These are phyloP conservation scores for Vicia sativa DNA, from an alignment of 306 rosid species.

Conservation along the genomic window DNA sequence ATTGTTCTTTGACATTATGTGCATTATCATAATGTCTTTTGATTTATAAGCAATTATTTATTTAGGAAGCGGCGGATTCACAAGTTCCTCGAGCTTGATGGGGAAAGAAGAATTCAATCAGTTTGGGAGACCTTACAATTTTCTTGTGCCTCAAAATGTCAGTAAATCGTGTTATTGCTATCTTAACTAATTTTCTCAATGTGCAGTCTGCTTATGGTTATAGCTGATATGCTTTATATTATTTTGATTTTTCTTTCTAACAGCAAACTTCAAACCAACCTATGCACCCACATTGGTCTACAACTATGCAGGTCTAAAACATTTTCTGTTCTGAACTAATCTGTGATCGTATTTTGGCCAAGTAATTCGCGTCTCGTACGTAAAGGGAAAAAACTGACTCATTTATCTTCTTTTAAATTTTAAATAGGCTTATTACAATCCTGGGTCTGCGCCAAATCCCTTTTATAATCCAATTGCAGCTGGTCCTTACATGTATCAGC, in stretches of 20 bases:
- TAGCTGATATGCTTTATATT: constrained; percentile 7
- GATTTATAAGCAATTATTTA: constrained; percentile 22
- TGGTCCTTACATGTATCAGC: constrained; percentile 38
- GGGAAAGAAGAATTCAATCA: constrained; percentile 41
- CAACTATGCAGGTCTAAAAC: constrained; percentile 43
- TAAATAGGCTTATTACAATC: constrained; percentile 39
- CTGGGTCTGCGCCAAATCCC: constrained; percentile 30
- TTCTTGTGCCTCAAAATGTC: constrained; percentile 44
- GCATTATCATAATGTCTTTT: constrained; percentile 18
- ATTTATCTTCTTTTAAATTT: constrained; percentile 22
- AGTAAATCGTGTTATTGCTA: constrained; percentile 32
- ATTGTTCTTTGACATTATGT: constrained; percentile 21
- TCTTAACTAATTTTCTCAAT: constrained; percentile 34
- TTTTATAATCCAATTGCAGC: constrained; percentile 26
- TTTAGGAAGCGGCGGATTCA: constrained; percentile 26
- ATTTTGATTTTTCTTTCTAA: background rate
- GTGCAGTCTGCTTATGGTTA: background rate
- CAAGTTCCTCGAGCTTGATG: constrained; percentile 34
- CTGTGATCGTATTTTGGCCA: constrained; percentile 24
- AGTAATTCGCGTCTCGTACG: background rate
- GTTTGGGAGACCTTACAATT: constrained; percentile 33
- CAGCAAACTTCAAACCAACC: constrained; percentile 38
- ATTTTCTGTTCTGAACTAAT: constrained; percentile 12
- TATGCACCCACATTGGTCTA: constrained; percentile 35
- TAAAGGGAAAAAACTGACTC: constrained; percentile 19